Evolutionary conservation across 2,329 filamentous ascomycete genomes (phyloP), one percentile per base, ranked within the genome.

Genomic region (Hypoxylon sp.): DNA sequence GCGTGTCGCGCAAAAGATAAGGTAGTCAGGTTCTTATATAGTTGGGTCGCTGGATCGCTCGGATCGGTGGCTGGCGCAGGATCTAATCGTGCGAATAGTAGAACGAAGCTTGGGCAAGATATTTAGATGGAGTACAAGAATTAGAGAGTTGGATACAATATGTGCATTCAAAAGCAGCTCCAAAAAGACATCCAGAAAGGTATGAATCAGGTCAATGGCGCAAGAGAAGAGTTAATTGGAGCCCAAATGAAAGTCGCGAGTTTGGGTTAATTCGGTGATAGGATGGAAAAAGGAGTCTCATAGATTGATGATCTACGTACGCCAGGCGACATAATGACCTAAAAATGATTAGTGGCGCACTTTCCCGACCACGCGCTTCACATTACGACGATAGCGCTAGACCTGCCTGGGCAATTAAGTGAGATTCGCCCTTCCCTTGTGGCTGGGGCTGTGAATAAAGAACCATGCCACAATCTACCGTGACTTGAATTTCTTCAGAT

Each of bases 251-350:
- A 43, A 50, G 34, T 56, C 48, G 53, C 56, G 49, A 34, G 58
- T 65, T 52, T 45, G 50, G 49, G 48, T 32, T 14, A 19, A n/a
- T 52, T 32, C 28, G 21, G 46, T 61, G 60, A 64, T 56, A 38
- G 48, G 52, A 59, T 67, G 21, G 57, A 69, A 69, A 69, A 69
- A 69, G 63, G 67, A 67, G 63, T 61, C 65, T 59, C 63, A 43
- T 28, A 49, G 51, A 58, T 65, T 56, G 52, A 63, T 41, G 50
- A 69, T 63, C 43, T 59, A 55, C 55, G 61, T 57, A n/a, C n/a
- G n/a, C 41, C 51, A 45, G 49, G 28, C 50, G 51, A 34, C 49
- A 55, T 57, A 32, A 57, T 61, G 38, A 61, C 51, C 57, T 55
- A 57, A 63, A 60, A 56, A 45, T 48, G 43, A 69, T 62, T 64